phyloP scores from a whole-genome alignment of 169 alveolate genomes.

The Blepharisma undulans region DNA sequence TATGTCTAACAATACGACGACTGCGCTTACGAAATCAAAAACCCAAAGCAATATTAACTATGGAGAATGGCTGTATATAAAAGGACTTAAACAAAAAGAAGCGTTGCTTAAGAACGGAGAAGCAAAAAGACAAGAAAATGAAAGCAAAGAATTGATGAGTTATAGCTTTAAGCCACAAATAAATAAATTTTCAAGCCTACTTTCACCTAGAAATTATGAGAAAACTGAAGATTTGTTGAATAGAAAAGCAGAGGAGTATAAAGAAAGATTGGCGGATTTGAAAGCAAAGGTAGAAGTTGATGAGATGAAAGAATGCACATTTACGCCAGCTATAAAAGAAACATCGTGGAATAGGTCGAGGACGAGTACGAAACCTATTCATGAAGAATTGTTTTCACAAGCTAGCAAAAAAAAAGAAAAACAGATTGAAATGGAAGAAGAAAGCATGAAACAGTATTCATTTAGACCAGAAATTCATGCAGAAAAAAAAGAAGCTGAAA shows the following conservation, averaged over 20 bases:
- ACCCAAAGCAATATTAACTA: not conserved
- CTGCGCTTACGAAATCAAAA: not conserved
- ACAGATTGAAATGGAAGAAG: not conserved
- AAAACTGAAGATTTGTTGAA: constrained; percentile 5
- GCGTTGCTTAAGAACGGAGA: not conserved
- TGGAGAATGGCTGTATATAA: constrained; percentile 36
- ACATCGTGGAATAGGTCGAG: not conserved
- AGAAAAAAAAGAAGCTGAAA: not conserved
- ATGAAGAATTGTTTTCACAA: not conserved
- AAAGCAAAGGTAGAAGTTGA: not conserved
- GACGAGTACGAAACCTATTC: not conserved
- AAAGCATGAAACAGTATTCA: not conserved
- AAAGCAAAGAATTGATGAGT: not conserved
- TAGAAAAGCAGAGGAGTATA: not conserved
- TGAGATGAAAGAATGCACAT: constrained; percentile 4
- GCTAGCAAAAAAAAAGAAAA: not conserved
- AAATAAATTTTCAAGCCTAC: not conserved
- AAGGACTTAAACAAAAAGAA: constrained; percentile 19
- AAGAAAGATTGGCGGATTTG: not conserved
- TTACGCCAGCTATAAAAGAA: constrained; percentile 17
- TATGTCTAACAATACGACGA: not conserved
- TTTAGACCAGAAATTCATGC: not conserved
- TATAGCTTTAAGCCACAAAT: constrained; percentile 32
- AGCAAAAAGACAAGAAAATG: not conserved
- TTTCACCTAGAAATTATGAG: not conserved